phyloP scores from a whole-genome alignment of 2,329 filamentous ascomycete genomes.

The Ascochyta lentis region DNA sequence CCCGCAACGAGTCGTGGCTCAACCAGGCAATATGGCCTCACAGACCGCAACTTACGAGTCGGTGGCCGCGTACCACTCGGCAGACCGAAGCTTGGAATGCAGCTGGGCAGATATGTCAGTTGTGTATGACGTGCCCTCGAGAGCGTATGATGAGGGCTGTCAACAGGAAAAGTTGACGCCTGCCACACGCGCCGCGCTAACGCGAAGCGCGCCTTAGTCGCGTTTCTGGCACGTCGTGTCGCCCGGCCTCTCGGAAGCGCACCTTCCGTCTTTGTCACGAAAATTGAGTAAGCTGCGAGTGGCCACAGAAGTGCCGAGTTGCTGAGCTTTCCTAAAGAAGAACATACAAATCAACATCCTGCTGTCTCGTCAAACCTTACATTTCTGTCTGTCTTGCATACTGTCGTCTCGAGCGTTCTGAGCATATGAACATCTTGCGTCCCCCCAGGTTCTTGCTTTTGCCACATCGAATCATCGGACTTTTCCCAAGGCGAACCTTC shows the following conservation, averaged over 20 bases:
- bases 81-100: background rate
- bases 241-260: background rate
- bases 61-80: background rate
- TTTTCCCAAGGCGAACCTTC: background rate
- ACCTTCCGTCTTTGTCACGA: slow-evolving; percentile 28
- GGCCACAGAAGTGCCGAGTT: slow-evolving; percentile 18
- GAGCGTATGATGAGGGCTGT: background rate
- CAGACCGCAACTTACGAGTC: slow-evolving; percentile 1
- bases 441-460: background rate
- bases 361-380: background rate
- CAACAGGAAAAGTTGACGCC: background rate
- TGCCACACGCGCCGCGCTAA: background rate
- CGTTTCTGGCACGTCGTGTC: slow-evolving; percentile 3
- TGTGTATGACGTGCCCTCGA: background rate
- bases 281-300: slow-evolving; percentile 24
- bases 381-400: background rate
- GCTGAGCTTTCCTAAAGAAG: slow-evolving; percentile 9
- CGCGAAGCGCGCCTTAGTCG: slow-evolving; percentile 3
- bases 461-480: background rate
- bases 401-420: background rate
- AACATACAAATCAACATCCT: slow-evolving; percentile 10
- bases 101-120: background rate
- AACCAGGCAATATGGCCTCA: slow-evolving; percentile 4
- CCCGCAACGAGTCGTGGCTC: slow-evolving; percentile 12
- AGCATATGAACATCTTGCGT: background rate